Conservation (phyloP, 1,139 yeast species). For the Geotrichum carabidarum region DNA sequence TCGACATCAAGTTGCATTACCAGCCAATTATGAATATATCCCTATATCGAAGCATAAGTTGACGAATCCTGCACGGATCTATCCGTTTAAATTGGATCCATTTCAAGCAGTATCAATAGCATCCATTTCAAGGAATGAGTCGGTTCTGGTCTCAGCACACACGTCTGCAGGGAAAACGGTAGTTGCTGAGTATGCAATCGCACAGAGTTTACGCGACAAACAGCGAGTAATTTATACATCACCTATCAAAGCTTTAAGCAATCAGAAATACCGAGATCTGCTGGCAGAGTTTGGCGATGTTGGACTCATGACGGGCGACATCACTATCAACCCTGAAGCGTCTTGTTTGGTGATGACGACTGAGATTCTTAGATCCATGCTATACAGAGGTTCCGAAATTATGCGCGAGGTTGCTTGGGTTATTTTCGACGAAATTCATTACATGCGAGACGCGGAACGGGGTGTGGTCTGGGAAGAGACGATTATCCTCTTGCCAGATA, state of each 20-base stretch:
- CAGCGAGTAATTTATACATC: constrained; percentile 90
- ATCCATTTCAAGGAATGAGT: constrained; percentile 88
- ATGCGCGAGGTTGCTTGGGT: constrained; percentile 97
- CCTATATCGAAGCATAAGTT: constrained; percentile 81
- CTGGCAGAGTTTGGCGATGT: constrained; percentile 80
- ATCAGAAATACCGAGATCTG: constrained; percentile 90
- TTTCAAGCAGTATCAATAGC: constrained; percentile 95
- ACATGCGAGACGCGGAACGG: constrained; percentile 91
- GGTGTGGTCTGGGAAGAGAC: constrained; percentile 99
- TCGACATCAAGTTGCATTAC: constrained; percentile 95
- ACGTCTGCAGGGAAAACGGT: constrained; percentile 93
- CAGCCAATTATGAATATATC: constrained; percentile 79
- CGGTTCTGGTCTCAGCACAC: constrained; percentile 97
- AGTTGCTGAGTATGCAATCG: constrained; percentile 90
- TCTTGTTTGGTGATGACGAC: constrained; percentile 97
- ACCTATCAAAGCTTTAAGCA: constrained; percentile 87
- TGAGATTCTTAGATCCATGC: constrained; percentile 90
- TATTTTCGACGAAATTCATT: constrained; percentile 95
- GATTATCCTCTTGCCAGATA: constrained; percentile 92
- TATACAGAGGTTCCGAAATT: constrained; percentile 91
- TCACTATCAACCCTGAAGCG: constrained; percentile 95
- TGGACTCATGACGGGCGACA: constrained; percentile 96
- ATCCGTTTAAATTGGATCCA: constrained; percentile 90
- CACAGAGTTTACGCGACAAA: constrained; percentile 85
- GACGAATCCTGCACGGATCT: constrained; percentile 62